Conservation (phyloP, 2,329 filamentous ascomycete genomes). For the Chaetomiaceae sp. region DNA sequence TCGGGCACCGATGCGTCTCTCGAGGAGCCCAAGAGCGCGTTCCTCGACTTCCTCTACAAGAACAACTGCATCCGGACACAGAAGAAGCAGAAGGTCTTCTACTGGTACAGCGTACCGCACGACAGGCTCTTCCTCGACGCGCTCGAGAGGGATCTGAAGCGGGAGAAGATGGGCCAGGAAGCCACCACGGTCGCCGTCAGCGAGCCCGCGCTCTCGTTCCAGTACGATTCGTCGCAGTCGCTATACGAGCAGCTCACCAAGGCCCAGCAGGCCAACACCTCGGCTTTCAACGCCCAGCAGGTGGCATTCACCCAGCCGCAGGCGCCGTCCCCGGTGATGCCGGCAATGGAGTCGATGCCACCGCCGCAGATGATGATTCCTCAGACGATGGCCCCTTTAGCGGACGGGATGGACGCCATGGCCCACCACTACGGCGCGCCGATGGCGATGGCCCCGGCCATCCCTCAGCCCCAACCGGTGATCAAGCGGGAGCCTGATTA, state of each 20-base stretch:
- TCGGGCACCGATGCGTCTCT: conserved; percentile 96
- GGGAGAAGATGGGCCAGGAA: conserved; percentile 99
- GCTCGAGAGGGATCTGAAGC: conserved; percentile 92
- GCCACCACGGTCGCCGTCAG: conserved; percentile 93
- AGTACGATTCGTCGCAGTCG: conserved; percentile 98
- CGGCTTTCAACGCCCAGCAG: conserved; percentile 82
- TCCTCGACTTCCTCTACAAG: conserved; percentile 98
- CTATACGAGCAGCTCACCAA: conserved; percentile 99
- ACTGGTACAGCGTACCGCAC: conserved; percentile 99
- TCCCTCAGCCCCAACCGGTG: conserved; percentile 60
- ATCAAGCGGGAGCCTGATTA: conserved; percentile 89
- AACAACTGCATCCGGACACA: conserved; percentile 99
- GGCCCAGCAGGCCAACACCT: conserved; percentile 96
- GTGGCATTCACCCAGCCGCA: conserved; percentile 66
- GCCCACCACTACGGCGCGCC: conserved; percentile 56
- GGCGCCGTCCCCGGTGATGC: conserved; percentile 80
- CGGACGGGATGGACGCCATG: conserved; percentile 66
- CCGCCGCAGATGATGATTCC: conserved; percentile 54
- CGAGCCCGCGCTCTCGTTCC: conserved; percentile 95
- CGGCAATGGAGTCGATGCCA: conserved; percentile 88
- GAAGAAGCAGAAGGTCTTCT: conserved; percentile 99
- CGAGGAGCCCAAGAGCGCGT: conserved; percentile 97
- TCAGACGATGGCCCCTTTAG: conserved; percentile 48
- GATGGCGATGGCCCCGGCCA: conserved; percentile 61
- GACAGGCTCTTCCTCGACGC: conserved; percentile 96